Base-by-base conservation (phyloP, 2,329 filamentous ascomycete genomes). In the Aureobasidium sp. region DNA sequence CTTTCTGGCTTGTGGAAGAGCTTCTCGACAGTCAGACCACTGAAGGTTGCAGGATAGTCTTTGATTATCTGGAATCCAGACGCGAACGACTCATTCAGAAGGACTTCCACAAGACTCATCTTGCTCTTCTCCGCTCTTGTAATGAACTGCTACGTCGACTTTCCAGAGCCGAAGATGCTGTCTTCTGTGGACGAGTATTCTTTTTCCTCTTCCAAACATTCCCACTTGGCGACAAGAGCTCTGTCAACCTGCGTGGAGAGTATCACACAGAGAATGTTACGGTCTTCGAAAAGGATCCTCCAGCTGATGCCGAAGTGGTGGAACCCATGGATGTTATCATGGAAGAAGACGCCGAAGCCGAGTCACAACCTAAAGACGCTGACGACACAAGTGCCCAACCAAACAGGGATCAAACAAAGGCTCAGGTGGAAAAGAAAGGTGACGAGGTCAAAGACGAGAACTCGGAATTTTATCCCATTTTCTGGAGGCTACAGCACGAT, bases 141-240 rank as follows among this genome's bases (percentile, higher is more conserved):
- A 99, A 97, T 74, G 94, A 97, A 76, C 81, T 99, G 17, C 80
- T 99, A n/a, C 87, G 93, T 39, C 84, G 94, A 50, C 81, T 99
- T 2, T 97, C 94, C n/a, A 85, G 94, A 62, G 93, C 94, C 4
- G 92, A 97, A 73, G 94, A 99, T 74, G 95, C 94, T 0, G 91
- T 95, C 0, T 99, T 99, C 72, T 99, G 94, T 71, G 94, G 94
- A 17, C 85, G 94, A 42, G 94, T 99, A 29, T 97, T 97, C 75
- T 97, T 99, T 66, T 99, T 97, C 75, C 85, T 99, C 72, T 99
- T 97, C 75, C 94, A 99, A 74, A 96, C 91, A 73, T 97, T 99
- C 70, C 94, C 94, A 1, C 80, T 99, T 0, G 93, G 93, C 36
- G 95, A 99, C 75, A 94, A 93, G 73, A 97, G 94, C 73, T 97